phyloP scores from a whole-genome alignment of 2,329 filamentous ascomycete species.

The Trichoderma sp. region DNA sequence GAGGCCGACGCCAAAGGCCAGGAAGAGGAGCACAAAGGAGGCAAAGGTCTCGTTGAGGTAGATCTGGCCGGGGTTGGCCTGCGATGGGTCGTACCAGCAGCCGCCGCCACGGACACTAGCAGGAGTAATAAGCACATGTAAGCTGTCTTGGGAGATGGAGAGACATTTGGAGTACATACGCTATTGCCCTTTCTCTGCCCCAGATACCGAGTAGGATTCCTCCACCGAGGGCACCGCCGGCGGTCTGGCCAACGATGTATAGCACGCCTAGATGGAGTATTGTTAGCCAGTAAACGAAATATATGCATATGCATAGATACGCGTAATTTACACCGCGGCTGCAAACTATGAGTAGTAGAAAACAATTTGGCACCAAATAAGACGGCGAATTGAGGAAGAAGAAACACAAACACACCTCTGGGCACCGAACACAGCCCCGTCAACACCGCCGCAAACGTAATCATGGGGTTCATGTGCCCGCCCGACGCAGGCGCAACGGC shows the following conservation, averaged over 20 bases:
- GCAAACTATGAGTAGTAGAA: background rate
- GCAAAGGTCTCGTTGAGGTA: constrained; percentile 52
- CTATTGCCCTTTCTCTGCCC: constrained; percentile 35
- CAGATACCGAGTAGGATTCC: constrained; percentile 43
- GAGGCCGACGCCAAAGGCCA: constrained; percentile 55
- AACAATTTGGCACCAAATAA: background rate
- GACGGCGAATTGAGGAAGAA: background rate
- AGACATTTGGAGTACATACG: constrained; percentile 28
- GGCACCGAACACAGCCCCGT: constrained; percentile 51
- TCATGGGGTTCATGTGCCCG: constrained; percentile 55
- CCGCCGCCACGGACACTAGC: constrained; percentile 38
- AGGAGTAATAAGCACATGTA: background rate
- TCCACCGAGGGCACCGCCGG: constrained; percentile 48
- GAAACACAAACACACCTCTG: constrained; percentile 34
- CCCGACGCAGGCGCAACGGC: constrained; percentile 51
- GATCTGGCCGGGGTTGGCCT: constrained; percentile 42
- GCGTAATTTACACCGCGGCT: background rate
- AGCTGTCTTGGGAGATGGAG: background rate
- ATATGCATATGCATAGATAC: background rate
- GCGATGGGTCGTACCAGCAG: constrained; percentile 40
- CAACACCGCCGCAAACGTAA: constrained; percentile 55
- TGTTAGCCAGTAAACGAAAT: background rate
- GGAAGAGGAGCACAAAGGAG: constrained; percentile 37
- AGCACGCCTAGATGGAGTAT: constrained; percentile 39
- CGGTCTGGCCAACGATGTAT: constrained; percentile 49